A percentile compares a stretch with the other conserved stretches of the same genome.
phyloP scores from a whole-genome alignment of 1,284 basidiomycete genomes.

The Pseudomicrostroma phylloplanum region DNA sequence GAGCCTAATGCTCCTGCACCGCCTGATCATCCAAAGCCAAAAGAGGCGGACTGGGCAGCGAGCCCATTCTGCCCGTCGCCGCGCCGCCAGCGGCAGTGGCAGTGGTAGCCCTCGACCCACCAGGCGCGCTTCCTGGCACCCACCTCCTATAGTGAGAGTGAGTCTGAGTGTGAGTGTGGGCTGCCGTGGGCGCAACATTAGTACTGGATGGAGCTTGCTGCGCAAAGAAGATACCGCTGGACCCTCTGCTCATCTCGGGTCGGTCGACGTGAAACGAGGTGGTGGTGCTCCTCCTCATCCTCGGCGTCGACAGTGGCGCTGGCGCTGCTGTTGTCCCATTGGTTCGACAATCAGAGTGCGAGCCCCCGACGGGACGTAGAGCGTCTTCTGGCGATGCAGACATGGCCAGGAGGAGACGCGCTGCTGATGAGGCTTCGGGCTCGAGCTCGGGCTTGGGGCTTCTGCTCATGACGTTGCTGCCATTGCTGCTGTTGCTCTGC shows the following conservation, averaged over 20 bases:
- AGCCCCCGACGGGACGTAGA: not conserved
- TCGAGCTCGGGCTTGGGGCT: not conserved
- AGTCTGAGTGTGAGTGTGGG: not conserved
- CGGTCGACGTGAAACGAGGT: not conserved
- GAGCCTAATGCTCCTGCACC: not conserved
- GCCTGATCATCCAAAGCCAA: not conserved
- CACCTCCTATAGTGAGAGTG: not conserved
- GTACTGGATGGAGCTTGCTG: not conserved
- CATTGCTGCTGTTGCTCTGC: not conserved
- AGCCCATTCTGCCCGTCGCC: not conserved
- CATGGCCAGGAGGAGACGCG: slow-evolving; percentile 26
- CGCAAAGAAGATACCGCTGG: not conserved
- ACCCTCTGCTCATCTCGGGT: not conserved
- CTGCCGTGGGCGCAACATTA: not conserved
- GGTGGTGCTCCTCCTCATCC: not conserved
- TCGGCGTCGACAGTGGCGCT: too few relatives aligned
- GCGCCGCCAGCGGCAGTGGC: not conserved
- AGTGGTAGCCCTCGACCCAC: not conserved
- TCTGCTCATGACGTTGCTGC: not conserved
- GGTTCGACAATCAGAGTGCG: not conserved
- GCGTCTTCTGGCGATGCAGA: slow-evolving; percentile 27
- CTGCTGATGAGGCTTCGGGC: slow-evolving; percentile 8
- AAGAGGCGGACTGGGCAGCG: not conserved
- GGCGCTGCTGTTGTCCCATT: not conserved
- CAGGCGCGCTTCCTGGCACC: not conserved